Conservation (phyloP, 805 yeast genomes). For the Candida coquimbonensis region DNA sequence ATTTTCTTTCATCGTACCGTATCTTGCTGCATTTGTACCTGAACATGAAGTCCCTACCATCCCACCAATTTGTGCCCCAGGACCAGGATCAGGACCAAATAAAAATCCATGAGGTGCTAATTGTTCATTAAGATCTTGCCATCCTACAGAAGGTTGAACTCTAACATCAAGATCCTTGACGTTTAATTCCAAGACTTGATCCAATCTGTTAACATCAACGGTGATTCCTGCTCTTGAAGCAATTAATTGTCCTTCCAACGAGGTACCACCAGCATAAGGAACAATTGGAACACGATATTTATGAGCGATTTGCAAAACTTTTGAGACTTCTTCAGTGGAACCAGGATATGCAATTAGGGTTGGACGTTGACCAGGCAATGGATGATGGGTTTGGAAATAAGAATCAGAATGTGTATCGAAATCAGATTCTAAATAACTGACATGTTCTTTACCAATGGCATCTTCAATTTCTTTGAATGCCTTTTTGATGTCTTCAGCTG, state of each 20-base stretch:
- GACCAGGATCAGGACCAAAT: constrained; percentile 77
- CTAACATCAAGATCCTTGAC: constrained; percentile 61
- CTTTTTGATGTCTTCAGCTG: constrained; percentile 27
- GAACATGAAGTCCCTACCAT: constrained; percentile 74
- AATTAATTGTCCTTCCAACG: constrained; percentile 75
- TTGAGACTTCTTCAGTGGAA: constrained; percentile 59
- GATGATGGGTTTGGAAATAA: constrained; percentile 58
- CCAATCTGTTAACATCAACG: constrained; percentile 56
- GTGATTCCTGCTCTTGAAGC: constrained; percentile 65
- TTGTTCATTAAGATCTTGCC: constrained; percentile 61
- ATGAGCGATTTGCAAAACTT: constrained; percentile 55
- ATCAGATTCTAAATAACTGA: constrained; percentile 30
- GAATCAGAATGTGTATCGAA: constrained; percentile 51
- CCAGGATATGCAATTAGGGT: constrained; percentile 53
- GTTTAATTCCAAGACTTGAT: constrained; percentile 48
- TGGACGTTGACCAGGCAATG: constrained; percentile 52
- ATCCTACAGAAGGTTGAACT: constrained; percentile 75
- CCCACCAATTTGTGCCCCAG: constrained; percentile 77
- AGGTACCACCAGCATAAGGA: constrained; percentile 76
- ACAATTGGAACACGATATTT: constrained; percentile 59
- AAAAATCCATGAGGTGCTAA: constrained; percentile 42
- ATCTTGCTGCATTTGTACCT: constrained; percentile 72
- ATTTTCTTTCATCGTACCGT: constrained; percentile 77
- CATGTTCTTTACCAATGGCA: constrained; percentile 31
- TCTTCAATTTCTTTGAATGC: constrained; percentile 37